Percentiles rank a stretch among this genome's conserved stretches.
Evolutionary conservation across 129 eudicot genomes (phyloP).

Genomic region (Glebionis coronaria): DNA sequence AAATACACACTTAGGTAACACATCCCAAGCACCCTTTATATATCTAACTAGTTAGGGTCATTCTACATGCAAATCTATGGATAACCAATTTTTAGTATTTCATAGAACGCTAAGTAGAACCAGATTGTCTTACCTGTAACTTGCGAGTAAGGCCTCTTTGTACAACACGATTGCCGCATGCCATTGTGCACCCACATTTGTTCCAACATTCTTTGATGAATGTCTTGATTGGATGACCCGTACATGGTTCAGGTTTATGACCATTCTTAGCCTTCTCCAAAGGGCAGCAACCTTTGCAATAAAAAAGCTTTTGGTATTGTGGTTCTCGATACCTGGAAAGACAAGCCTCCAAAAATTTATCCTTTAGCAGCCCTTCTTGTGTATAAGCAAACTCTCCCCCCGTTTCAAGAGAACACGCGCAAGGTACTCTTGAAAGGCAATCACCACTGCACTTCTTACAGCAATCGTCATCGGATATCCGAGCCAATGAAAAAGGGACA

Average conservation of each 20-base stretch:
- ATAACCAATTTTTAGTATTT: too few species aligned
- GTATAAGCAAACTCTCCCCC: slow-evolving; percentile 88
- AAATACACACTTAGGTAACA: too few species aligned
- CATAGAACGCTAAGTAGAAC: neutral
- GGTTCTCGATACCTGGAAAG: slow-evolving; percentile 43
- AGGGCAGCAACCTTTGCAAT: slow-evolving; percentile 80
- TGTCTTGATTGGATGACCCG: slow-evolving; percentile 62
- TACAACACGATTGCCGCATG: slow-evolving; percentile 83
- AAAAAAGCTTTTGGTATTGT: slow-evolving; percentile 28
- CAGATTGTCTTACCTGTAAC: slow-evolving; percentile 55
- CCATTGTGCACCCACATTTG: slow-evolving; percentile 82
- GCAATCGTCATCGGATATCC: slow-evolving; percentile 71
- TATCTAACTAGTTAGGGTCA: too few species aligned
- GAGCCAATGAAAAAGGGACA: slow-evolving; percentile 59
- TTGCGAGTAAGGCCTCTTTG: slow-evolving; percentile 68
- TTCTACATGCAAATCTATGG: too few species aligned
- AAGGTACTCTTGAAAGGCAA: slow-evolving; percentile 60
- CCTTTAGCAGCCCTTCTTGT: slow-evolving; percentile 53
- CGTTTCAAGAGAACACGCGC: slow-evolving; percentile 79
- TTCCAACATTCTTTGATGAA: slow-evolving; percentile 93
- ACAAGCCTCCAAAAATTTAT: slow-evolving; percentile 49
- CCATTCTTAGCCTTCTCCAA: slow-evolving; percentile 58
- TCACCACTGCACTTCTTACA: slow-evolving; percentile 59
- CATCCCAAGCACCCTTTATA: too few species aligned
- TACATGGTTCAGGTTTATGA: slow-evolving; percentile 47